Evolutionary conservation across 2,329 filamentous ascomycete species (phyloP).

Genomic region (Knoxdaviesia capensis): DNA sequence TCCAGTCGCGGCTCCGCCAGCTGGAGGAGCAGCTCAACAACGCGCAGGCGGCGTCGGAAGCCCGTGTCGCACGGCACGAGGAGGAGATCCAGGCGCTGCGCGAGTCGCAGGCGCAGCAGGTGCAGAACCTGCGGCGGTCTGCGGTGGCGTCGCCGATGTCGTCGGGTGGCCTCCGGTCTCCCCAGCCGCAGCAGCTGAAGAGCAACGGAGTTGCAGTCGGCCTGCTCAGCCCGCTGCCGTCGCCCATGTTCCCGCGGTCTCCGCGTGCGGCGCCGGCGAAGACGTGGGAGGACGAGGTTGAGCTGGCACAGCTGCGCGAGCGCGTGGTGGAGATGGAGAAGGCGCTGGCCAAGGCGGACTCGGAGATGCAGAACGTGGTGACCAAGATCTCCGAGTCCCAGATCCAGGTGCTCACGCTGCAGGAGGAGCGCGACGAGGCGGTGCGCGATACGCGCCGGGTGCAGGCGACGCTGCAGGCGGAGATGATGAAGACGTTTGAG

Average conservation of each 20-base stretch:
- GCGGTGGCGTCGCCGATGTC: slow-evolving; percentile 6
- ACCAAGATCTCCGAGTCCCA: slow-evolving; percentile 63
- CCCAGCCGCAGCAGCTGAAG: slow-evolving; percentile 9
- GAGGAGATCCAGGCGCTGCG: slow-evolving; percentile 60
- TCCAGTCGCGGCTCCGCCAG: slow-evolving; percentile 60
- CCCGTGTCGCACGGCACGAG: slow-evolving; percentile 64
- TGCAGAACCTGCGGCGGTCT: slow-evolving; percentile 48
- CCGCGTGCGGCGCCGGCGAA: slow-evolving; percentile 33
- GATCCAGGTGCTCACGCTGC: slow-evolving; percentile 64
- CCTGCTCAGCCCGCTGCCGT: slow-evolving; percentile 13
- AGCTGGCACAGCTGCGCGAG: slow-evolving; percentile 56
- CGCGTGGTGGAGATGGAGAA: slow-evolving; percentile 72
- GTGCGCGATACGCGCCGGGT: slow-evolving; percentile 50
- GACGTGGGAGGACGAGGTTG: slow-evolving; percentile 51
- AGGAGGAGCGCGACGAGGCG: slow-evolving; percentile 55
- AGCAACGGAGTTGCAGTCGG: slow-evolving; percentile 1
- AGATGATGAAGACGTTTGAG: slow-evolving; percentile 33
- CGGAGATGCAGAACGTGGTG: slow-evolving; percentile 68
- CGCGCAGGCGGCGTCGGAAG: slow-evolving; percentile 74
- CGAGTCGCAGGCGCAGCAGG: slow-evolving; percentile 56
- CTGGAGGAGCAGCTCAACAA: slow-evolving; percentile 70
- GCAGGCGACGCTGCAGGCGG: slow-evolving; percentile 43
- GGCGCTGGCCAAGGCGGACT: slow-evolving; percentile 36
- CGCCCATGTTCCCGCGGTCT: slow-evolving; percentile 19
- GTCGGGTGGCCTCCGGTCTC: slow-evolving; percentile 14